phyloP scores from a whole-genome alignment of 108 stramenopile species.

The Chaetoceros muelleri region DNA sequence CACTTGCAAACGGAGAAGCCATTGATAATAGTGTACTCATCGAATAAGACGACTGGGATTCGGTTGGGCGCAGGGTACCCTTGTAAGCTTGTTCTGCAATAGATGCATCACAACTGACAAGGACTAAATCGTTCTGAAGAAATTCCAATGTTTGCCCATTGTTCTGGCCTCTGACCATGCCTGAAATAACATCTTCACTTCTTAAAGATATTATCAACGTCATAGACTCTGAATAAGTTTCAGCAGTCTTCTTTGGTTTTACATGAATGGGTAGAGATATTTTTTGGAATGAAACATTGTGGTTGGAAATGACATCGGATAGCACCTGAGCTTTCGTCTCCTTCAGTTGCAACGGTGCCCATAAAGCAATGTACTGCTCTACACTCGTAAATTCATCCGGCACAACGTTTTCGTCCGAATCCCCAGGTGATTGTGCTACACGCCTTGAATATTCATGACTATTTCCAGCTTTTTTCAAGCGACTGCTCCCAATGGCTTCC shows the following conservation, averaged over 20 bases:
- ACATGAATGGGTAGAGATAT: neutral
- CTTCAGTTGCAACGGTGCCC: constrained; percentile 29
- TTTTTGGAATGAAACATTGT: neutral
- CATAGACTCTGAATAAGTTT: neutral
- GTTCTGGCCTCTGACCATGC: neutral
- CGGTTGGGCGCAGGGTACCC: neutral
- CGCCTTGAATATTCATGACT: neutral
- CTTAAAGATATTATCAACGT: no score
- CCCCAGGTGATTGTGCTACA: neutral
- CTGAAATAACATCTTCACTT: neutral
- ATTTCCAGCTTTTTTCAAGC: neutral
- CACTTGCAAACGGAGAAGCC: neutral
- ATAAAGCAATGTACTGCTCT: constrained; percentile 24
- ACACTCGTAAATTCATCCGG: constrained; percentile 35
- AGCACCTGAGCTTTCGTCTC: constrained; percentile 39
- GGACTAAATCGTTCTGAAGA: neutral
- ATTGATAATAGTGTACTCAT: neutral
- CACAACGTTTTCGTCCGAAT: neutral
- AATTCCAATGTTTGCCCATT: neutral
- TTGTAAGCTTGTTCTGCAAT: neutral
- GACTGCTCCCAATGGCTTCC: no score
- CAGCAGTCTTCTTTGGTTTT: neutral
- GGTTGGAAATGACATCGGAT: constrained; percentile 26
- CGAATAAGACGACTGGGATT: neutral
- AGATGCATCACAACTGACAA: neutral